Base-by-base conservation (phyloP, 495 filamentous ascomycete species). In the Aspergillus campestris region DNA sequence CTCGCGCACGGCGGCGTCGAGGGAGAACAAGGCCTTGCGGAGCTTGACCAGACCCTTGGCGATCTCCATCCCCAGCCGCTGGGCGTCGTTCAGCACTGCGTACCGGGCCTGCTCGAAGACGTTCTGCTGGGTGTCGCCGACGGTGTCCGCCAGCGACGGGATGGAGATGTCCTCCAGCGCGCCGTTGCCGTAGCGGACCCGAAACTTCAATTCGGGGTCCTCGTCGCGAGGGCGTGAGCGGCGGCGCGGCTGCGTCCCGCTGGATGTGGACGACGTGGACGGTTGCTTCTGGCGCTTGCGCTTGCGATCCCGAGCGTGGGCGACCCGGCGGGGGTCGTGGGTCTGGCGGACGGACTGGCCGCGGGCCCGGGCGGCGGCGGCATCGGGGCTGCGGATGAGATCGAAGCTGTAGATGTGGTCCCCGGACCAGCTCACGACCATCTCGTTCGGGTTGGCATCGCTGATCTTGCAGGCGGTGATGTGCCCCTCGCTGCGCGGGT, bases 401-500 rank as follows among this genome's bases (percentile, higher is more conserved):
- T 87, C 80, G 49, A 88, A 88, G 55, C 79, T 80, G 59, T 88
- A 87, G 49, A 87, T 82, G 42, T 79, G 75, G 47, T 86, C 81
- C 10, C 83, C 83, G 31, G 81, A 85, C 84, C 84, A 88, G 53
- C 83, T 86, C 24, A 78, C 84, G 5, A 88, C 66, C 55, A 88
- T 72, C 47, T 88, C 82, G 45, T 87, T 81, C 3, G 84, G 84
- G 44, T 85, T 78, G 8, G 79, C 81, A 64, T 88, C 83, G 37
- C 83, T 86, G 47, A 88, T 88, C 60, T 86, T 88, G 61, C 82
- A 86, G 7, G 83, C 81, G 1, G 84, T 87, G 56, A 88, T 87
- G 48, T 87, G 83, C 31, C 80, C 75, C 44, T 77, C 77, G 33
- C 78, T 72, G 8, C 62, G 66, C 31, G 67, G 55, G 31, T 60